Base-by-base conservation (phyloP, 2,329 filamentous ascomycete species). In the Chaetomiaceae sp. region DNA sequence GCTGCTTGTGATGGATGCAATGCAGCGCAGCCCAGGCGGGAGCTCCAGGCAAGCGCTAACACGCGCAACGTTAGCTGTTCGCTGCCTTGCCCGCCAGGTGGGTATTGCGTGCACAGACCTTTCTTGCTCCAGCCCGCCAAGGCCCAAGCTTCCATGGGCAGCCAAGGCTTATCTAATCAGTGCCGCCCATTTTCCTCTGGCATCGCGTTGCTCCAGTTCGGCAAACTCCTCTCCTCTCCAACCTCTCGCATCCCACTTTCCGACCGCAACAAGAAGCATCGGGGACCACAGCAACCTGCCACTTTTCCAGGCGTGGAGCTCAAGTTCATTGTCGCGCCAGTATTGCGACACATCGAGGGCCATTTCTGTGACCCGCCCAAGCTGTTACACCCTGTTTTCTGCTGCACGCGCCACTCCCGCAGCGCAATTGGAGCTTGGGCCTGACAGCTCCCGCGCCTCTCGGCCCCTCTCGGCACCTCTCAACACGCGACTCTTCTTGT, bases 11-110 rank as follows among this genome's bases (percentile, higher is more conserved):
- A 33, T 54, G 51, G 30, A 5, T 33, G 30, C 3, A 12, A 12
- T 33, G 30, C 30, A n/a, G 14, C 14, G 25, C 33, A 17, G 48
- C 53, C 44, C 42, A 58, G 53, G 49, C 53, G 58, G 58, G 65
- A 73, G 71, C 71, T 74, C 71, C 65, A 74, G 72, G 72, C 72
- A 73, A 66, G 60, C 61, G 61, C 50, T 52, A 60, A 58, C 58
- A 66, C 63, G 63, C 63, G 63, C n/a, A n/a, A n/a, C n/a, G n/a
- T n/a, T 65, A 60, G 55, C 58, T 56, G 52, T 33, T 47, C 44
- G 48, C 14, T 57, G 59, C 58, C 58, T 60, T 45, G 50, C 38
- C 44, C 44, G 27, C 55, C 31, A 52, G 54, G 55, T 51, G 23
- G 23, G 5, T 7, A 13, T 6, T 7, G 5, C 16, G 14, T 5